A percentile compares a stretch with the other conserved stretches of the same genome.
Evolutionary conservation across 768 basidiomycete species (phyloP).

Genomic region (Chalciporus piperatus): DNA sequence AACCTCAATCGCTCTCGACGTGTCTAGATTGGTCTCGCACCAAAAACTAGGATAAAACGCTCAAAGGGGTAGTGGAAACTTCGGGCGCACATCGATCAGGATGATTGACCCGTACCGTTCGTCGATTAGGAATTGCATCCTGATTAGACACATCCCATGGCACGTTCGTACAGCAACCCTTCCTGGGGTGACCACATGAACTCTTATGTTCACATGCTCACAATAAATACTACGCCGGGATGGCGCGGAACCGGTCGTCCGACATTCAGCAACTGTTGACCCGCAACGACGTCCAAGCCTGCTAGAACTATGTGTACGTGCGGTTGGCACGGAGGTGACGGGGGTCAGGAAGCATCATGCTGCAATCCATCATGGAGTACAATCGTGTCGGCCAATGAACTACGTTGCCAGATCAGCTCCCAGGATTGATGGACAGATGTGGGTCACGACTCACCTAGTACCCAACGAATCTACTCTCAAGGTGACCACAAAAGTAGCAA

Average conservation of each 20-base stretch:
- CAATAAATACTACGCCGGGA: background rate
- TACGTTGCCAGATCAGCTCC: background rate
- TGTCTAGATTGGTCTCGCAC: background rate
- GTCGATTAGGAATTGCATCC: background rate
- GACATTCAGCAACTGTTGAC: background rate
- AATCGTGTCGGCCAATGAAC: background rate
- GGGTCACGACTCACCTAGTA: too few relatives aligned
- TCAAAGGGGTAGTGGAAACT: background rate
- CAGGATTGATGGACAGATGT: background rate
- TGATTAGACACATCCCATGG: background rate
- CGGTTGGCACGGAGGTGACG: too few relatives aligned
- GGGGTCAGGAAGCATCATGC: too few relatives aligned
- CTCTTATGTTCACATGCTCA: too few relatives aligned
- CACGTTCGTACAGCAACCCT: slow-evolving; percentile 2
- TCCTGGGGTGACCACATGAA: background rate
- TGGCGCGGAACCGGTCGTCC: slow-evolving; percentile 11
- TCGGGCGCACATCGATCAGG: too few relatives aligned
- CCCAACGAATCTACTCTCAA: background rate
- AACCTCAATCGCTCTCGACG: background rate
- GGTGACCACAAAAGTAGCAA: too few relatives aligned
- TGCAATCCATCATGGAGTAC: background rate
- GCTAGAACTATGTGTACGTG: too few relatives aligned
- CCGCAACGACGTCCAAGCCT: background rate
- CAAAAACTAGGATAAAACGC: background rate
- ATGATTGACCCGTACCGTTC: background rate